Conservation (phyloP, 305 asterid genomes). For the Salvia sclarea region DNA sequence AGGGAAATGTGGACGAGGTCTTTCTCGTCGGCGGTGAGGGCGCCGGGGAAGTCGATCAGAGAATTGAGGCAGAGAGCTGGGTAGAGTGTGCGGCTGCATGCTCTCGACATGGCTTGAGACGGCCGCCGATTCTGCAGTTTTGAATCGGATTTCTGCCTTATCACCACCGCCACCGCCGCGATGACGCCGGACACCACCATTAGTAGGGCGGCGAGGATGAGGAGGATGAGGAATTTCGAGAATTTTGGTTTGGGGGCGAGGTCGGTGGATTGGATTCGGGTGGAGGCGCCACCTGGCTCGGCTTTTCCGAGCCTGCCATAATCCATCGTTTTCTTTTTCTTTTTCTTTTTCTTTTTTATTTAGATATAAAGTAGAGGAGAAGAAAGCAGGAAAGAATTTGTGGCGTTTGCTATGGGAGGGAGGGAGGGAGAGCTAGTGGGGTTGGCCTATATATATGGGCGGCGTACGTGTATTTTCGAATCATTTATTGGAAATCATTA, state of each 20-base stretch:
- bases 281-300: conserved; percentile 48
- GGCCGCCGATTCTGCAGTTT: conserved; percentile 48
- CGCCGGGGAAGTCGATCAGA: conserved; percentile 79
- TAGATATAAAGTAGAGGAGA: not conserved
- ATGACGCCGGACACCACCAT: conserved; percentile 51
- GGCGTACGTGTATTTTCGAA: not conserved
- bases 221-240: conserved; percentile 41
- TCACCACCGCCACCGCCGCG: conserved; percentile 47
- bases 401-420: not conserved
- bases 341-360: conserved; percentile 14
- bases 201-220: conserved; percentile 47
- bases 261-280: conserved; percentile 36
- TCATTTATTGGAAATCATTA: not conserved
- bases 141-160: conserved; percentile 34
- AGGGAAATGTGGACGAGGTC: conserved; percentile 84
- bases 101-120: conserved; percentile 64
- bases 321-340: conserved; percentile 33
- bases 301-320: conserved; percentile 67
- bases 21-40: conserved; percentile 62
- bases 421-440: not conserved
- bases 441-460: conserved; percentile 32
- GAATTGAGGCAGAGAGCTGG: conserved; percentile 69
- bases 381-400: not conserved
- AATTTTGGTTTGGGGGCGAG: conserved; percentile 30
- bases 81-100: conserved; percentile 70